phyloP scores from a whole-genome alignment of 768 basidiomycete species.

The Tricholoma matsutake region DNA sequence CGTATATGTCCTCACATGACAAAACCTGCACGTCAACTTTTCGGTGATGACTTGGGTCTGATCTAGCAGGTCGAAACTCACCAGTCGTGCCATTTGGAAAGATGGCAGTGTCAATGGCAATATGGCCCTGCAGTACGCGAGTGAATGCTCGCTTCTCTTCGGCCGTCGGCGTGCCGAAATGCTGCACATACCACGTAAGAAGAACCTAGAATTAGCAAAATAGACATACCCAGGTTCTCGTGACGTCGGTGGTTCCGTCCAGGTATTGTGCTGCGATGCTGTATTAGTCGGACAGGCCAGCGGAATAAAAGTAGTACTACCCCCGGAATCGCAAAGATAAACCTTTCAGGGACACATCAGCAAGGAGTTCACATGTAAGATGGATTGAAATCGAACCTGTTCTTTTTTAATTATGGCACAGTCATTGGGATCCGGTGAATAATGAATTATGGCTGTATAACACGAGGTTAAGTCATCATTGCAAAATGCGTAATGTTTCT shows the following conservation, averaged over 20 bases:
- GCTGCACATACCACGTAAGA: constrained; percentile 37
- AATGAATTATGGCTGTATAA: constrained; percentile 84
- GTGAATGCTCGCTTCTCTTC: constrained; percentile 90
- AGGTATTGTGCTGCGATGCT: constrained; percentile 24
- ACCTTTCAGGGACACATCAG: constrained; percentile 26
- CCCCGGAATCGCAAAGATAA: constrained; percentile 77
- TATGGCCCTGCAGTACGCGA: constrained; percentile 87
- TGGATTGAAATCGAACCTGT: constrained; percentile 40
- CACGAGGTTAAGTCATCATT: not conserved
- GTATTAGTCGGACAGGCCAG: not conserved
- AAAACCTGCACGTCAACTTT: constrained; percentile 40
- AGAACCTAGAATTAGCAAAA: too few species aligned
- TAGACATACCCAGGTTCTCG: constrained; percentile 72
- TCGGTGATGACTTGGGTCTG: not conserved
- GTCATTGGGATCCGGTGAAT: constrained; percentile 71
- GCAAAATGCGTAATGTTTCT: constrained; percentile 16
- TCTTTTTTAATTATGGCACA: constrained; percentile 76
- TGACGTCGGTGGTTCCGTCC: constrained; percentile 96
- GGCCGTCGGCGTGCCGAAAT: constrained; percentile 81
- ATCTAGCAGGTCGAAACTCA: constrained; percentile 21
- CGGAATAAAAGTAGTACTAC: constrained; percentile 27
- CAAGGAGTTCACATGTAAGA: not conserved
- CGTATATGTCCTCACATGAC: constrained; percentile 40
- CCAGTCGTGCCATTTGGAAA: constrained; percentile 84
- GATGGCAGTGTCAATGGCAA: constrained; percentile 80